phyloP scores from a whole-genome alignment of 805 yeast genomes.

The Yarrowia keelungensis region DNA sequence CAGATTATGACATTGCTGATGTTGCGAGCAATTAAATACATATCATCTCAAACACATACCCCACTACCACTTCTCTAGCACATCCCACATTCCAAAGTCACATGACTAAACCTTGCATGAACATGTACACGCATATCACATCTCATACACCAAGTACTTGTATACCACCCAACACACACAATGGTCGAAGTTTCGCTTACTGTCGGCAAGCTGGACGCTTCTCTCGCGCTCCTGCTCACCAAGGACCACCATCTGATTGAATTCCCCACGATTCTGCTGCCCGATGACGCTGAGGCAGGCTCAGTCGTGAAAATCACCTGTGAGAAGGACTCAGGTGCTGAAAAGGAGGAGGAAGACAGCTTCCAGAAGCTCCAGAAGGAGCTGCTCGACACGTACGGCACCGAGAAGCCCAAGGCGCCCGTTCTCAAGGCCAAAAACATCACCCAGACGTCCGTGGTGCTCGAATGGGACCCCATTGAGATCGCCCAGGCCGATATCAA shows the following conservation, averaged over 20 bases:
- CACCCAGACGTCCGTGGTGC: constrained; percentile 93
- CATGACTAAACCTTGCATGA: constrained; percentile 13
- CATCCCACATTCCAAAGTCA: background rate
- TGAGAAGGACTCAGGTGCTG: constrained; percentile 74
- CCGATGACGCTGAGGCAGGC: constrained; percentile 90
- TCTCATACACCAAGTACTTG: background rate
- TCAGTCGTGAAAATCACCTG: constrained; percentile 87
- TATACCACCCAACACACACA: constrained; percentile 3
- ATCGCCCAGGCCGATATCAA: constrained; percentile 83
- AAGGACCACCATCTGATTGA: constrained; percentile 93
- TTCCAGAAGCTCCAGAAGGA: constrained; percentile 75
- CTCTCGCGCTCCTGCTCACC: constrained; percentile 87
- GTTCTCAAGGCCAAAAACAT: constrained; percentile 71
- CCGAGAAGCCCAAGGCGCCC: constrained; percentile 73
- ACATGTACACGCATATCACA: constrained; percentile 20
- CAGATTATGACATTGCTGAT: background rate
- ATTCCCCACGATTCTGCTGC: constrained; percentile 92
- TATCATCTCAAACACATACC: no score
- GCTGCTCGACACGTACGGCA: constrained; percentile 75
- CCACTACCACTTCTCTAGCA: no score
- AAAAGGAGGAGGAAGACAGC: constrained; percentile 60
- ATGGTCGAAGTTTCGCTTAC: constrained; percentile 93
- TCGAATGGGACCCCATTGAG: constrained; percentile 90
- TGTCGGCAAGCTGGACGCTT: constrained; percentile 95
- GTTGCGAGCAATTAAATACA: background rate